Evolutionary conservation across 2,329 filamentous ascomycete species (phyloP), one percentile per base, ranked within the genome.

Genomic region (Hypoxylon sp.): DNA sequence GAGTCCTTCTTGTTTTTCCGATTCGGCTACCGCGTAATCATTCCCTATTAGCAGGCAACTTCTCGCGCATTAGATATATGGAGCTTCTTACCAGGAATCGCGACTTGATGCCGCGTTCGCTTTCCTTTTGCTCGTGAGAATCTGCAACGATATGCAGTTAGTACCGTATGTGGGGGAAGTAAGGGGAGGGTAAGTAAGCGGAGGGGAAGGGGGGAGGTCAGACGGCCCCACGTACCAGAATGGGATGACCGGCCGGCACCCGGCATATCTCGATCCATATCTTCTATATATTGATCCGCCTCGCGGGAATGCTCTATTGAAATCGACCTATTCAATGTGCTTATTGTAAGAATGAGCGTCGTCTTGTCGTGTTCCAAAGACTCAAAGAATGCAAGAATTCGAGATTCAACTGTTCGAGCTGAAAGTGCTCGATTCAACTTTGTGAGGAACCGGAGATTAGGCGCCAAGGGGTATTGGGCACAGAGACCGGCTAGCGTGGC

Each of bases 351-450:
- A 5, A 65, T 34, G 9, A 65, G 56, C 0, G 56, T 38, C 7
- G 62, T 60, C 23, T 65, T 65, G 34, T 60, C 56, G 3, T 34
- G 32, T 13, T 65, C 62, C 11, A 65, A 45, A 10, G 62, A 56
- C 17, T 65, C 2, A 5, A 65, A 57, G 6, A 1, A 46, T 11
- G 60, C 43, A 11, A 65, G 9, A 19, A 65, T 65, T 9, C 36
- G 34, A 1, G 34, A 4, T 17, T 65, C 62, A 5, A 38, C 19
- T n/a, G 13, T 14, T 6, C n/a, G n/a, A n/a, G n/a, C 21, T 6
- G 11, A n/a, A 6, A 51, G 5, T 2, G 56, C 62, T 2, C n/a
- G 14, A 7, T 43, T 51, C 10, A 65, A 10, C 4, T 14, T 55
- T 38, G 6, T 30, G 2, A 51, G 17, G 4, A 56, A 13, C 2